A percentile compares a stretch with the other conserved stretches of the same genome.
phyloP scores from a whole-genome alignment of 257 asterid species.

The Solanum piurae region DNA sequence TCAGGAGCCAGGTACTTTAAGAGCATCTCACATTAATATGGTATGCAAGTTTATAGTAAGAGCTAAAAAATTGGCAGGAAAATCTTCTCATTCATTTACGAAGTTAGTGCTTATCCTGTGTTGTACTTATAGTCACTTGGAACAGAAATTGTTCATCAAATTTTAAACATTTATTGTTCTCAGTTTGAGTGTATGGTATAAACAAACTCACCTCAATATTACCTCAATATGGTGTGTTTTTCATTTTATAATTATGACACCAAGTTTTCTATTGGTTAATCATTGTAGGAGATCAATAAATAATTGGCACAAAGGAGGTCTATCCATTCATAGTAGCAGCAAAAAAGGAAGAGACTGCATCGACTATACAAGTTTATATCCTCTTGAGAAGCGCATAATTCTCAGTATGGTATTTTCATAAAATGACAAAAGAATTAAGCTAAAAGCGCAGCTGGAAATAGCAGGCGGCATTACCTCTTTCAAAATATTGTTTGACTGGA shows the following conservation, averaged over 20 bases:
- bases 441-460: neutral
- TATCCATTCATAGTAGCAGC: neutral
- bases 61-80: neutral
- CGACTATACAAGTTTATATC: neutral
- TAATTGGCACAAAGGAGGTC: neutral
- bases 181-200: neutral
- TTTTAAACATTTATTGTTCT: neutral
- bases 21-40: neutral
- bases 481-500: neutral
- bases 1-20: neutral
- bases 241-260: neutral
- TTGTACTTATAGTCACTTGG: neutral
- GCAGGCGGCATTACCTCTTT: neutral
- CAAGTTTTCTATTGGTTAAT: neutral
- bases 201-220: neutral
- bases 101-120: neutral
- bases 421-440: neutral
- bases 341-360: neutral
- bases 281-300: neutral
- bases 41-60: neutral
- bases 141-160: neutral
- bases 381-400: neutral
- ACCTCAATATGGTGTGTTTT: neutral
- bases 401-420: neutral
- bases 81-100: neutral